A percentile compares a stretch with the other conserved stretches of the same genome.
These are phyloP conservation scores for Loxodes magnus DNA, from an alignment of 73 alveolate species.

Conservation along the genomic window DNA sequence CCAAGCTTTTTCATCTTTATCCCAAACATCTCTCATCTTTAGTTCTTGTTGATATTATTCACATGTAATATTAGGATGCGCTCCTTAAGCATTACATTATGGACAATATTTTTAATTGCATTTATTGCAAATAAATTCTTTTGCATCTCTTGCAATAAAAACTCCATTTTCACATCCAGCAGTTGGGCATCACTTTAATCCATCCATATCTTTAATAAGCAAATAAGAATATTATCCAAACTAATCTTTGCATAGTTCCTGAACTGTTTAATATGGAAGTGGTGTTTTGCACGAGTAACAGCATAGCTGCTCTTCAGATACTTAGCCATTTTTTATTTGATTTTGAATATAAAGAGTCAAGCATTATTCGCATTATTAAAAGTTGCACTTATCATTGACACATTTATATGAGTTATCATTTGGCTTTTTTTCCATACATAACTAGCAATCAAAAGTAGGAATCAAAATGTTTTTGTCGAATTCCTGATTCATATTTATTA, in stretches of 20 bases:
- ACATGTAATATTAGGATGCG: slow-evolving; percentile 12
- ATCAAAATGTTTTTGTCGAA: too few relatives aligned
- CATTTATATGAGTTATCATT: slow-evolving; percentile 6
- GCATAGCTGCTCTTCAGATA: slow-evolving; percentile 1
- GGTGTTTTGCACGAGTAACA: slow-evolving; percentile 1
- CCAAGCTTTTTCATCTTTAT: slow-evolving; percentile 2
- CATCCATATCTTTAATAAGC: not conserved
- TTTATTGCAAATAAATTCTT: not conserved
- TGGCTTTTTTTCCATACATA: not conserved
- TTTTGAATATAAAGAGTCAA: not conserved
- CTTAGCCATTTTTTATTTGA: not conserved
- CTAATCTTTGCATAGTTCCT: not conserved
- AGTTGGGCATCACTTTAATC: not conserved
- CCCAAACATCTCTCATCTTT: not conserved
- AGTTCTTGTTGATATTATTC: not conserved
- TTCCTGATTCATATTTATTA: too few relatives aligned
- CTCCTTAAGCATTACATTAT: slow-evolving; percentile 1
- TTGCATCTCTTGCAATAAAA: not conserved
- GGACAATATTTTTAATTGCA: not conserved
- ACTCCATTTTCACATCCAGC: slow-evolving; percentile 8
- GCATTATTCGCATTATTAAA: not conserved
- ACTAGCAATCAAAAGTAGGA: slow-evolving; percentile 7
- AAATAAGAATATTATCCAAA: not conserved
- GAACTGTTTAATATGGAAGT: not conserved
- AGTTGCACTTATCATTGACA: slow-evolving; percentile 1